A percentile compares a stretch with the other conserved stretches of the same genome.
Conservation (phyloP, 192 early-diverging fungal species). For the Umbelopsis isabellina region DNA sequence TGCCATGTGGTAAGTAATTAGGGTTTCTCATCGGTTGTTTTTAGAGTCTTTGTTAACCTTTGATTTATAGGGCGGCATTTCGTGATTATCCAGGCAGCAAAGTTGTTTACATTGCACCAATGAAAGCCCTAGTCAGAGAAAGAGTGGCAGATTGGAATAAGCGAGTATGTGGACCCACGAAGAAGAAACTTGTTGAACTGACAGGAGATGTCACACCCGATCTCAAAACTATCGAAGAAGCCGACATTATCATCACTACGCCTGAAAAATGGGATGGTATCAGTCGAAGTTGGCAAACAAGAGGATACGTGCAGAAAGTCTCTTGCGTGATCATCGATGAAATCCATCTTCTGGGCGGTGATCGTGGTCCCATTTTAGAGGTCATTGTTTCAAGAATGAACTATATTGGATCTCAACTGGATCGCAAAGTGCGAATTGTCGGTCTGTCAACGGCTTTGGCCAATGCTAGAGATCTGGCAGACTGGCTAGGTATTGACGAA, state of each 20-base stretch:
- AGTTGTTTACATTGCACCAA: slow-evolving; percentile 88
- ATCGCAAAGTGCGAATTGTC: slow-evolving; percentile 88
- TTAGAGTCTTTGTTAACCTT: not conserved
- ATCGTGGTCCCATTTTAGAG: slow-evolving; percentile 89
- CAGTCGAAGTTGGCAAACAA: slow-evolving; percentile 93
- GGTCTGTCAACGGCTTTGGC: slow-evolving; percentile 88
- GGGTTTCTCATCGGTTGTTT: not conserved
- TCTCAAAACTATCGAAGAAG: slow-evolving; percentile 84
- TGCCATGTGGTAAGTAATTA: slow-evolving; percentile 76
- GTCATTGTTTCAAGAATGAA: slow-evolving; percentile 94
- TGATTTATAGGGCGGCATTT: slow-evolving; percentile 57
- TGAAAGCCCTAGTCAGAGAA: slow-evolving; percentile 78
- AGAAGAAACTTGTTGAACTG: slow-evolving; percentile 85
- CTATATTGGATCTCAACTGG: slow-evolving; percentile 82
- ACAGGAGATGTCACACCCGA: slow-evolving; percentile 92
- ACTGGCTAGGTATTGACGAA: slow-evolving; percentile 90
- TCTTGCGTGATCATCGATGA: slow-evolving; percentile 93
- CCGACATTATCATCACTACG: slow-evolving; percentile 91
- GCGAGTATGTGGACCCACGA: slow-evolving; percentile 28
- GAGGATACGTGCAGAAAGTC: slow-evolving; percentile 89
- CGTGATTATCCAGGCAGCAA: slow-evolving; percentile 66
- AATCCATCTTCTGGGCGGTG: slow-evolving; percentile 91
- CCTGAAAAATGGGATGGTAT: slow-evolving; percentile 94
- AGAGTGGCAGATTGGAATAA: slow-evolving; percentile 81
- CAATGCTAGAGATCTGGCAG: slow-evolving; percentile 97